A percentile compares a stretch with the other conserved stretches of the same genome.
Conservation (phyloP, 2,329 filamentous ascomycete genomes). For the Epichloe gansuensis region DNA sequence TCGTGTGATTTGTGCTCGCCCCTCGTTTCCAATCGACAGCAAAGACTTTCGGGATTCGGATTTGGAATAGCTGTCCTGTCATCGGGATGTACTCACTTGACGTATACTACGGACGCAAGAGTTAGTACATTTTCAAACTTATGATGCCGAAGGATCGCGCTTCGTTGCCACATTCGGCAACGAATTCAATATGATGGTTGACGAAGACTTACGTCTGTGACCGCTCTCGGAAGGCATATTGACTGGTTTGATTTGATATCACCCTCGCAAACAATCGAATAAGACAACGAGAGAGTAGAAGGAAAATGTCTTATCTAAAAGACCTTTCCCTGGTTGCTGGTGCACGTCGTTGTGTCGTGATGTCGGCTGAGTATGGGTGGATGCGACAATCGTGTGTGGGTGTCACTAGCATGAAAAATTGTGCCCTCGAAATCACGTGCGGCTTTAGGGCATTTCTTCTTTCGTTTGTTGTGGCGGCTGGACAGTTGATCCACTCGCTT, state of each 20-base stretch:
- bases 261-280: conserved; percentile 34
- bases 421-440: conserved; percentile 26
- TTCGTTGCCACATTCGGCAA: not conserved
- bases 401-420: conserved; percentile 20
- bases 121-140: conserved; percentile 12
- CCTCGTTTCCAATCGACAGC: not conserved
- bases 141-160: conserved; percentile 16
- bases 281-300: conserved; percentile 25
- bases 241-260: conserved; percentile 35
- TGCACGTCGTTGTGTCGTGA: conserved; percentile 32
- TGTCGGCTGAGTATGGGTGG: conserved; percentile 21
- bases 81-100: conserved; percentile 56
- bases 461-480: conserved; percentile 1
- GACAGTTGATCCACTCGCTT: not conserved
- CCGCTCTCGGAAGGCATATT: conserved; percentile 82
- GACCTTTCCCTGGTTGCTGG: conserved; percentile 29
- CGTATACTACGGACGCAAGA: conserved; percentile 51
- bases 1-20: not conserved
- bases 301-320: conserved; percentile 32
- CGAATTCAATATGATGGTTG: not conserved
- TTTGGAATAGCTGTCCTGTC: not conserved
- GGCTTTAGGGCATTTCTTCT: conserved; percentile 16
- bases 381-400: conserved; percentile 24
- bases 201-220: conserved; percentile 64
- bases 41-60: not conserved